Percentiles rank a stretch among this genome's conserved stretches.
These are phyloP conservation scores for Microdochium nivale DNA, from an alignment of 2,329 filamentous ascomycete species.

Conservation along the genomic window DNA sequence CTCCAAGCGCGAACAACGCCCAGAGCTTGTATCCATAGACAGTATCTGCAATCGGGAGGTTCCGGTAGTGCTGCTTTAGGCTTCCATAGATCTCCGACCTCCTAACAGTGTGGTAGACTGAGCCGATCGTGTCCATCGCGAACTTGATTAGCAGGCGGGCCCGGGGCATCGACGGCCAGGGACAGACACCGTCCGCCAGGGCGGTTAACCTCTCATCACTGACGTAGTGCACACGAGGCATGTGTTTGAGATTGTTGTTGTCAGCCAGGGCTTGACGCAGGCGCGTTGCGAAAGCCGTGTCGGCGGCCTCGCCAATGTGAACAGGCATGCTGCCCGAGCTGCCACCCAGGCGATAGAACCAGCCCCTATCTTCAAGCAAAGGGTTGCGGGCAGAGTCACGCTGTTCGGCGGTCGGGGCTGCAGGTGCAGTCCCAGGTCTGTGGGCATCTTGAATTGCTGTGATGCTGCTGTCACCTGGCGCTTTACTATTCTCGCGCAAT, in stretches of 20 bases:
- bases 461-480: neutral
- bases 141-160: slow-evolving; percentile 28
- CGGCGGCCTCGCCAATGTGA: slow-evolving; percentile 25
- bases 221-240: slow-evolving; percentile 24
- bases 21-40: slow-evolving; percentile 30
- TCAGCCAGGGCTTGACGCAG: slow-evolving; percentile 24
- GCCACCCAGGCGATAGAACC: slow-evolving; percentile 25
- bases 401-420: neutral
- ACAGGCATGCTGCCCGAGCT: slow-evolving; percentile 21
- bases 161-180: slow-evolving; percentile 28
- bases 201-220: slow-evolving; percentile 18
- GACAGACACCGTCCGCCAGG: slow-evolving; percentile 19
- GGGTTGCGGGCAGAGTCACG: slow-evolving; percentile 6
- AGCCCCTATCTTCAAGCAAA: slow-evolving; percentile 16
- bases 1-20: slow-evolving; percentile 35
- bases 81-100: slow-evolving; percentile 25
- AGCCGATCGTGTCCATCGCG: slow-evolving; percentile 28
- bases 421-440: neutral
- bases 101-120: slow-evolving; percentile 32
- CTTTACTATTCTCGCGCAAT: slow-evolving; percentile 11
- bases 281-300: slow-evolving; percentile 26
- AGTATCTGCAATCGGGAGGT: slow-evolving; percentile 21
- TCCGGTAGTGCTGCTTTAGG: slow-evolving; percentile 27
- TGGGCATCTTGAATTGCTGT: neutral
- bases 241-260: slow-evolving; percentile 17